phyloP scores from a whole-genome alignment of 2,329 filamentous ascomycete genomes.

The Sporothrix pallida region DNA sequence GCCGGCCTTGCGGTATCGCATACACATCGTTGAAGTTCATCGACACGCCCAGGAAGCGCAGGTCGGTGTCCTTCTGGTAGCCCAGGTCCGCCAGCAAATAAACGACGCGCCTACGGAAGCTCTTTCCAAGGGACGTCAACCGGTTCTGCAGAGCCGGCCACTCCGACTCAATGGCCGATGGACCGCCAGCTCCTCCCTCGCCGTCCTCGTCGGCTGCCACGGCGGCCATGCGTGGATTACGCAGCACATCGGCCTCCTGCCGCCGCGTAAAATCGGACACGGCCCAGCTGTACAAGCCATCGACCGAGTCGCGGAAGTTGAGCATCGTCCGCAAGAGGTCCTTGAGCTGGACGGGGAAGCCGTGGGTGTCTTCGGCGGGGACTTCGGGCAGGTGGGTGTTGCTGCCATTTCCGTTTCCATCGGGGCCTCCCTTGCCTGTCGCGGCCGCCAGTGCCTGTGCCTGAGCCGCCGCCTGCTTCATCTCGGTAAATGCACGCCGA shows the following conservation, averaged over 20 bases:
- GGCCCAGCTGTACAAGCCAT: constrained; percentile 91
- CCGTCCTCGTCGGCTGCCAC: constrained; percentile 39
- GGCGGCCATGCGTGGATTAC: constrained; percentile 50
- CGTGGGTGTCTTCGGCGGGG: constrained; percentile 68
- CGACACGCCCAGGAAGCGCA: constrained; percentile 92
- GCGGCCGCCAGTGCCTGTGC: constrained; percentile 66
- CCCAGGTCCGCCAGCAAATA: constrained; percentile 86
- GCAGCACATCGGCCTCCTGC: constrained; percentile 78
- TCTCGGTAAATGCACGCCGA: constrained; percentile 50
- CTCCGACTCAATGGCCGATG: constrained; percentile 66
- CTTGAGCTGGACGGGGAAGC: constrained; percentile 88
- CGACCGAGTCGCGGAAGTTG: constrained; percentile 88
- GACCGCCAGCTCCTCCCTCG: constrained; percentile 62
- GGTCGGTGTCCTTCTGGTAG: constrained; percentile 91
- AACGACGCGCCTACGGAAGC: constrained; percentile 79
- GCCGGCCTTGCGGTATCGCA: constrained; percentile 50
- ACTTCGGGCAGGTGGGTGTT: constrained; percentile 48
- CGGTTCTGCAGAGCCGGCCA: constrained; percentile 78
- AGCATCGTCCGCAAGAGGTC: constrained; percentile 95
- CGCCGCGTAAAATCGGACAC: constrained; percentile 91
- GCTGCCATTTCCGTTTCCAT: constrained; percentile 39
- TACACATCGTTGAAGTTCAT: constrained; percentile 99
- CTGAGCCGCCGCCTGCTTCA: constrained; percentile 44
- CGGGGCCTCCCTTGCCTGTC: constrained; percentile 37
- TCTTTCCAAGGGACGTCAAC: constrained; percentile 71